Percentiles rank a stretch among this genome's conserved stretches.
Evolutionary conservation across 164 flowering plant genomes (phyloP).

Genomic region (Sedum album): DNA sequence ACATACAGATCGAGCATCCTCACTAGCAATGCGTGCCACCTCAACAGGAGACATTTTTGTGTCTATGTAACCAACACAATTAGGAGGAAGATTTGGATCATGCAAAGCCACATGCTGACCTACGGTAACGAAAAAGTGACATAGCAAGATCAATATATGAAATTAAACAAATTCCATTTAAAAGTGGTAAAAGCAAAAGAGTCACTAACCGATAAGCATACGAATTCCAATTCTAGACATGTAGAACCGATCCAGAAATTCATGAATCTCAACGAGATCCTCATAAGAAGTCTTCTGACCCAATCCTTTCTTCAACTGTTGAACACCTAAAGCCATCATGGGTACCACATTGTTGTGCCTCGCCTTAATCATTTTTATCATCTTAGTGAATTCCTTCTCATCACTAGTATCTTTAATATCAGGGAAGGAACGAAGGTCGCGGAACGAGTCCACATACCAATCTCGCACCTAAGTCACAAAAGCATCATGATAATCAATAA

Average conservation of each 20-base stretch:
- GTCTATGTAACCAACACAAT: constrained; percentile 59
- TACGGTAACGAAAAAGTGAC: constrained; percentile 27
- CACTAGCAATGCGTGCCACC: constrained; percentile 76
- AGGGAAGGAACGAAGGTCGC: too few species aligned
- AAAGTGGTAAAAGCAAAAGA: constrained; percentile 4
- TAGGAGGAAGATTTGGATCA: constrained; percentile 74
- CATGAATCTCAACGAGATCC: constrained; percentile 70
- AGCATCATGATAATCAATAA: too few species aligned
- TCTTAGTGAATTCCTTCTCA: too few species aligned
- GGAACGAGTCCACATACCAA: too few species aligned
- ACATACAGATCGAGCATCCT: constrained; percentile 82
- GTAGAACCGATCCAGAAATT: constrained; percentile 91
- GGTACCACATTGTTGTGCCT: constrained; percentile 96
- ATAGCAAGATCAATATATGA: background rate
- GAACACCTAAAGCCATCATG: constrained; percentile 91
- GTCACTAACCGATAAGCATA: constrained; percentile 79
- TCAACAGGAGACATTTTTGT: constrained; percentile 84
- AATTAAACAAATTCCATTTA: background rate
- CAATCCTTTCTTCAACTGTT: constrained; percentile 78
- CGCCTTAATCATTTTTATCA: too few species aligned
- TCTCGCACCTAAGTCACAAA: too few species aligned
- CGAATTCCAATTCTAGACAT: constrained; percentile 95
- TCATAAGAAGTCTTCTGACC: constrained; percentile 29
- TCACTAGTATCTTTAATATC: too few species aligned
- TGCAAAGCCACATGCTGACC: constrained; percentile 98